Conservation (phyloP, 2,329 filamentous ascomycete genomes). For the Fusarium sp. region DNA sequence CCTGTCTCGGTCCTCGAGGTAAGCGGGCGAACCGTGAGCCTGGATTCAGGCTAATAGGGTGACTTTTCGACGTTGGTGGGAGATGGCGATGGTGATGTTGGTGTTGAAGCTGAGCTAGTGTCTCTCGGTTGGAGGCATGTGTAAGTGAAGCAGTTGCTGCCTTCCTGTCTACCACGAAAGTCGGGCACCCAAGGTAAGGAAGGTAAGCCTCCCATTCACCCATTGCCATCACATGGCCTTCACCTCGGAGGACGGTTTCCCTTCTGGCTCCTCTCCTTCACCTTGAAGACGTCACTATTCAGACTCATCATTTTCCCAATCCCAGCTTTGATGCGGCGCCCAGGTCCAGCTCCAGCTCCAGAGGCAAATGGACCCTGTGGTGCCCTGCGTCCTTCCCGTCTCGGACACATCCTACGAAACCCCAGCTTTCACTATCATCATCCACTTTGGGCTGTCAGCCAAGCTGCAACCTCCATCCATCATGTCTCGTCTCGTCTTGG, state of each 20-base stretch:
- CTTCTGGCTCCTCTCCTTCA: constrained; percentile 12
- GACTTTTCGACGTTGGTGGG: constrained; percentile 5
- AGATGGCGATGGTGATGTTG: constrained; percentile 12
- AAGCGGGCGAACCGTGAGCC: constrained; percentile 23
- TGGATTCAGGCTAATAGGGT: constrained; percentile 16
- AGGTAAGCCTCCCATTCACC: not conserved
- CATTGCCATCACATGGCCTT: constrained; percentile 24
- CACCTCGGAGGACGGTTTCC: constrained; percentile 2
- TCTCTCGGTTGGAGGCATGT: constrained; percentile 17
- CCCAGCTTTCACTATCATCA: constrained; percentile 30
- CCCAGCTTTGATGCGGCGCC: constrained; percentile 20
- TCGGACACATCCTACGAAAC: constrained; percentile 33
- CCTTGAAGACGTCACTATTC: constrained; percentile 37
- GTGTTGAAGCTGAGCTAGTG: constrained; percentile 14
- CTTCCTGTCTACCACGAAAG: too few species aligned
- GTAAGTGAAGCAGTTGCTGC: constrained; percentile 7
- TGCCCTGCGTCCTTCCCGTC: constrained; percentile 28
- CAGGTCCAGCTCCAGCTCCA: constrained; percentile 12
- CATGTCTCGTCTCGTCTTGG: constrained; percentile 11
- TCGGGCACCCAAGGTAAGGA: too few species aligned
- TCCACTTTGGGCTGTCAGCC: constrained; percentile 20
- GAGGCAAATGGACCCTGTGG: constrained; percentile 15
- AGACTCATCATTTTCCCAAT: constrained; percentile 29
- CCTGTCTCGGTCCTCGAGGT: constrained; percentile 10
- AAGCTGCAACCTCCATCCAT: constrained; percentile 18